Evolutionary conservation across 139 green algal genomes (phyloP), one percentile per base, ranked within the genome.

Genomic region (Closterium sp.): DNA sequence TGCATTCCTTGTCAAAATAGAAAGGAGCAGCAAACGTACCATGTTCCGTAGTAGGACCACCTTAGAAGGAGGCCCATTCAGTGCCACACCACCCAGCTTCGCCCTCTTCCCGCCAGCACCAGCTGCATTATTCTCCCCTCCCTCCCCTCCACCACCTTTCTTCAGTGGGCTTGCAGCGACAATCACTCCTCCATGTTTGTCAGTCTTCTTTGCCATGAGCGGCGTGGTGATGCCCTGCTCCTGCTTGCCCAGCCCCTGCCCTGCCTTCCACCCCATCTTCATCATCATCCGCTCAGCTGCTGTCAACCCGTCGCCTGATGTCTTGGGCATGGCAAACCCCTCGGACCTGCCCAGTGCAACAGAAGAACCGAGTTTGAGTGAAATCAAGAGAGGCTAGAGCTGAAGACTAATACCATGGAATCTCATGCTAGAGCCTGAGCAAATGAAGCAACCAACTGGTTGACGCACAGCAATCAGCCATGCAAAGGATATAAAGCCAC

Each of bases 181-280:
- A 89, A 98, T 98, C 38, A 98, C 94, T 1, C 95, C 97, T 0
- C 91, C 94, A 3, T 95, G 91, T 31, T 93, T 95, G 81, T 96
- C 96, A 7, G 95, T 97, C 90, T 97, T 98, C 86, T 97, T 94
- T 10, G 96, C 95, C 76, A 97, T 93, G 33, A 99, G 95, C 0
- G 98, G 97, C 6, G 97, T 96, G 34, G 94, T 94, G 31, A 99
- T 99, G 88, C 98, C 98, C 93, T 99, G 95, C 64, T 93, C 92
- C 66, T 93, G 90, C 88, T 95, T 96, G 3, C 97, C 97, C 89
- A 97, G 93, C 1, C 96, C 96, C 91, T 97, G 93, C 76, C 97
- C 97, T 89, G 98, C 97, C 33, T 96, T 96, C 98, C 98, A 99
- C 3, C 98, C 98, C 97, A 99, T 99, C 94, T 98, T 99, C 93